Percentiles rank a stretch among this genome's conserved stretches.
phyloP scores from a whole-genome alignment of 2,329 filamentous ascomycete genomes.

The Xylaria sp. region DNA sequence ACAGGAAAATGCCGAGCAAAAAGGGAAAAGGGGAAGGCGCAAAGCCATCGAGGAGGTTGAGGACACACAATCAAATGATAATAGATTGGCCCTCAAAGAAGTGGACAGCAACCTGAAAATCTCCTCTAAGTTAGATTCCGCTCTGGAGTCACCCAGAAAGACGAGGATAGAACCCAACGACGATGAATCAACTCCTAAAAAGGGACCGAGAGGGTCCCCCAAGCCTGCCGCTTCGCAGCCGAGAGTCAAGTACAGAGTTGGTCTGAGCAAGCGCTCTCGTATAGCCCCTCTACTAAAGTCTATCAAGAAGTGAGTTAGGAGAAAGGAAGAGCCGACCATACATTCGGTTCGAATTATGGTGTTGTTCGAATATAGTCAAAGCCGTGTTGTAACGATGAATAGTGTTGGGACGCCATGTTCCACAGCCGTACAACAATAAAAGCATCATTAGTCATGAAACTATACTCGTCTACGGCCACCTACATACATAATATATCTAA shows the following conservation, averaged over 20 bases:
- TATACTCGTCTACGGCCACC: neutral
- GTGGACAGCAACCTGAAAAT: conserved; percentile 39
- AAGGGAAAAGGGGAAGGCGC: conserved; percentile 30
- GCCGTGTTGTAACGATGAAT: neutral
- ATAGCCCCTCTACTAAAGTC: conserved; percentile 60
- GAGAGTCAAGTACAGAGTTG: conserved; percentile 59
- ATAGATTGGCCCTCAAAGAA: conserved; percentile 40
- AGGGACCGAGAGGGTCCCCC: conserved; percentile 36
- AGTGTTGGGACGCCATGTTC: neutral
- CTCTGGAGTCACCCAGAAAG: conserved; percentile 3
- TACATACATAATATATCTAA: neutral
- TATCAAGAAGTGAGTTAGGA: conserved; percentile 54
- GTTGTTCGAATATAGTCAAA: too few relatives aligned
- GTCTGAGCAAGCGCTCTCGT: conserved; percentile 59
- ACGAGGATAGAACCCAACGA: conserved; percentile 15
- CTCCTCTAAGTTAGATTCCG: conserved; percentile 32
- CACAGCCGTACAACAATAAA: neutral
- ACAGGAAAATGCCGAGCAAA: conserved; percentile 25
- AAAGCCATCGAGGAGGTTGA: conserved; percentile 28
- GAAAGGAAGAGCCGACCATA: neutral
- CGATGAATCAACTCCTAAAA: conserved; percentile 28
- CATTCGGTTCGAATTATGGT: neutral
- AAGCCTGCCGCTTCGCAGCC: conserved; percentile 44
- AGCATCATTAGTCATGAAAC: neutral
- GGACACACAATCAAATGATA: conserved; percentile 19